These are phyloP conservation scores for Pseudocohnilembus persalinus DNA, from an alignment of 169 alveolate genomes.

Conservation along the genomic window DNA sequence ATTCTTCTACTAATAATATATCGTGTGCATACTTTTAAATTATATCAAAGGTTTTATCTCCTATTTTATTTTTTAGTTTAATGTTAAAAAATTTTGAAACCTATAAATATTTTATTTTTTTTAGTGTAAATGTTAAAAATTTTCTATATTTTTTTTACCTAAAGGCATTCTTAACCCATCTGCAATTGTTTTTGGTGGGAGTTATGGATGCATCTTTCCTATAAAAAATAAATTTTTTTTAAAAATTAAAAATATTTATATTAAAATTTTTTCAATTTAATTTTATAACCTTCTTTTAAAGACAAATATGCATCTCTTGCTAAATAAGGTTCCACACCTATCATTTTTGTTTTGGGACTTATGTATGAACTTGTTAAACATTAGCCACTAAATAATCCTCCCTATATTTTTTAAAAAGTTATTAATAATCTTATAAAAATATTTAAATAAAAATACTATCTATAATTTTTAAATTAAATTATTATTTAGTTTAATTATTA, in stretches of 20 bases:
- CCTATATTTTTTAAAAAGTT: too few relatives aligned
- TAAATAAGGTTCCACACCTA: constrained; percentile 18
- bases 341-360: constrained; percentile 13
- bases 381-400: constrained; percentile 14
- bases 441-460: too few relatives aligned
- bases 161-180: constrained; percentile 17
- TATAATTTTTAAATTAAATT: too few relatives aligned
- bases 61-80: background rate
- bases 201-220: constrained; percentile 15
- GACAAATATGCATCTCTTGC: constrained; percentile 33
- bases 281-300: background rate
- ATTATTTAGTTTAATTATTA: too few relatives aligned
- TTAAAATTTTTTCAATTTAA: too few relatives aligned
- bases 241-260: too few relatives aligned
- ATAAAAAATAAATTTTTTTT: too few relatives aligned
- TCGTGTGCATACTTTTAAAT: constrained; percentile 4
- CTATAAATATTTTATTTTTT: too few relatives aligned
- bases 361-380: background rate
- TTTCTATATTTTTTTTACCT: too few relatives aligned
- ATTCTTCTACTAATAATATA: constrained; percentile 12
- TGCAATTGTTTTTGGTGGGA: constrained; percentile 15
- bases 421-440: too few relatives aligned
- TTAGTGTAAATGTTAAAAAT: too few relatives aligned
- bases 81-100: too few relatives aligned
- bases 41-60: constrained; percentile 21